Percentiles rank a stretch among this genome's conserved stretches.
These are phyloP conservation scores for Penicillium rolfsii DNA, from an alignment of 2,329 filamentous ascomycete species.

Conservation along the genomic window DNA sequence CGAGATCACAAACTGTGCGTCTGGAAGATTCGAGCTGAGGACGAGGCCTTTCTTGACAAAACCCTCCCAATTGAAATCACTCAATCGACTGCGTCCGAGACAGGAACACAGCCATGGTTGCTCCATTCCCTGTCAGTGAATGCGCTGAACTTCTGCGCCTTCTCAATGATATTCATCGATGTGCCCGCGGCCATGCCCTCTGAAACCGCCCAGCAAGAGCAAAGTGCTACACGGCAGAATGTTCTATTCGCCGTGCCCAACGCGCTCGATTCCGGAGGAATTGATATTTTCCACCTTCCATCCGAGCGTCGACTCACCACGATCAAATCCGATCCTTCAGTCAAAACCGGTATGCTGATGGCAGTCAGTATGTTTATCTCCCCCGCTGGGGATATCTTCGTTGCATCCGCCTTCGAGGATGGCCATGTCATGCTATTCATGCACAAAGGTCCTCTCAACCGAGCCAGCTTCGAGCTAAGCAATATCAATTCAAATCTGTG, in stretches of 20 bases:
- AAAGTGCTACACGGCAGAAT: conserved; percentile 29
- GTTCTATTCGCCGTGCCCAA: conserved; percentile 81
- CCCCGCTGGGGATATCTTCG: conserved; percentile 54
- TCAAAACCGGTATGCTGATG: conserved; percentile 78
- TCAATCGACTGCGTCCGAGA: conserved; percentile 46
- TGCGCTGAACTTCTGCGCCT: conserved; percentile 89
- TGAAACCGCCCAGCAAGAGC: conserved; percentile 10
- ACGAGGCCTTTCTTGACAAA: conserved; percentile 59
- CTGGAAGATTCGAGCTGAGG: conserved; percentile 76
- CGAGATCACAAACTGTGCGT: conserved; percentile 84
- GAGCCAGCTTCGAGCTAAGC: conserved; percentile 33
- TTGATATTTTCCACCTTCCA: conserved; percentile 85
- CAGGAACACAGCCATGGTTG: conserved; percentile 72
- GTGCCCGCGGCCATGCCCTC: conserved; percentile 9
- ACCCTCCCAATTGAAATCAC: conserved; percentile 70
- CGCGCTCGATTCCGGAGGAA: conserved; percentile 70
- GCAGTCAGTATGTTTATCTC: conserved; percentile 66
- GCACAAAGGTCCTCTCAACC: conserved; percentile 48
- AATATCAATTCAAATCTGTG: conserved; percentile 32
- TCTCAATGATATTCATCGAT: conserved; percentile 35
- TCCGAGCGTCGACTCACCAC: conserved; percentile 69
- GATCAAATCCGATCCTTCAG: conserved; percentile 51
- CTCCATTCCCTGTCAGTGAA: conserved; percentile 83
- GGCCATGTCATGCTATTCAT: conserved; percentile 71
- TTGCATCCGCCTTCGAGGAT: conserved; percentile 83